Evolutionary conservation across 2,329 filamentous ascomycete species (phyloP).

Genomic region (Xylaria sp.): DNA sequence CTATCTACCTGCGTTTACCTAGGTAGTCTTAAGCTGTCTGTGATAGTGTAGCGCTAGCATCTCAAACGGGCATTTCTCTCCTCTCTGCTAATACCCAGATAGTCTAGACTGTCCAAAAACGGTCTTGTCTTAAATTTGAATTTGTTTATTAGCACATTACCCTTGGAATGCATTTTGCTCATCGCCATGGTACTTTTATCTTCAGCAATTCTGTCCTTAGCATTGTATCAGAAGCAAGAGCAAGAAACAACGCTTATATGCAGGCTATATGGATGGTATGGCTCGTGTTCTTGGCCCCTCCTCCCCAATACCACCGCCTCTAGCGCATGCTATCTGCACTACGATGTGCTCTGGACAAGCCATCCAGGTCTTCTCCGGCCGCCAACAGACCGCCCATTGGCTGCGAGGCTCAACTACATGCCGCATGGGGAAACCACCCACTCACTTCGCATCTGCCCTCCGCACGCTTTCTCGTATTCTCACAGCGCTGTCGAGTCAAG

Average conservation of each 20-base stretch:
- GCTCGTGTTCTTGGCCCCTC: constrained; percentile 28
- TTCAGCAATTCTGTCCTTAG: neutral
- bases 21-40: too few relatives aligned
- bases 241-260: neutral
- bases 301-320: constrained; percentile 27
- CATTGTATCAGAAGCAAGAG: neutral
- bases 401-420: constrained; percentile 38
- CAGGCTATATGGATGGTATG: constrained; percentile 7
- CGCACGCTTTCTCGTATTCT: constrained; percentile 39
- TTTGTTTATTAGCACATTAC: neutral
- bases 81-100: neutral
- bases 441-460: constrained; percentile 32
- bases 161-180: constrained; percentile 2
- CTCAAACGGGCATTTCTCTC: constrained; percentile 1
- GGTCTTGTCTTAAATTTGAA: neutral
- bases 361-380: constrained; percentile 24
- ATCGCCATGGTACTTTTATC: neutral
- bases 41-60: neutral
- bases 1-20: neutral
- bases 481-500: neutral
- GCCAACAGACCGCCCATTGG: constrained; percentile 39
- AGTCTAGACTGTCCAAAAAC: neutral
- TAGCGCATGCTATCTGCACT: neutral
- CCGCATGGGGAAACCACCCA: constrained; percentile 44
- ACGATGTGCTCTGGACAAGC: neutral